Conservation (phyloP, 495 filamentous ascomycete genomes). For the Penicillium bovifimosum region DNA sequence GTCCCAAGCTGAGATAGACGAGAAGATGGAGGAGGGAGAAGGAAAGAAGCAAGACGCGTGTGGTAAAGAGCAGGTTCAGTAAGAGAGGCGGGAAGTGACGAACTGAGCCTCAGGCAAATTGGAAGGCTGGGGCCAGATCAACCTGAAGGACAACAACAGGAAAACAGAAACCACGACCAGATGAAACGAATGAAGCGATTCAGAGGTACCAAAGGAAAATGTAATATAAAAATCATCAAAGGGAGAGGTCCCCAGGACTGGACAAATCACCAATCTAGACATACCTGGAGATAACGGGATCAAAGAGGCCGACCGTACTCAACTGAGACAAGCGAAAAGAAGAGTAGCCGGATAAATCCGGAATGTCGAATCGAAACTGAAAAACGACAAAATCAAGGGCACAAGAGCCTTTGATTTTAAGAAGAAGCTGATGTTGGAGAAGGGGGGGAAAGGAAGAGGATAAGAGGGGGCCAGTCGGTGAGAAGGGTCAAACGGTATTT, state of each 20-base stretch:
- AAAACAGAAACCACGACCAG: not conserved
- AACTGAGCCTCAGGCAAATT: slow-evolving; percentile 5
- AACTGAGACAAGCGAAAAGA: slow-evolving; percentile 7
- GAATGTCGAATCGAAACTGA: slow-evolving; percentile 1
- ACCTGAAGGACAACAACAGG: not conserved
- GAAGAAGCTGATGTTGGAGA: slow-evolving; percentile 14
- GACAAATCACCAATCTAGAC: not conserved
- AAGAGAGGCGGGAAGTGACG: not conserved
- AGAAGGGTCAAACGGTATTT: slow-evolving; percentile 20
- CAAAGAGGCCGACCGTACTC: slow-evolving; percentile 2
- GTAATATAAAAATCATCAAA: not conserved
- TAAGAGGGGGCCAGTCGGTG: slow-evolving; percentile 24
- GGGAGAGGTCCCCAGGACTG: not conserved
- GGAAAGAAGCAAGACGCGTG: not conserved
- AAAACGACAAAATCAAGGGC: slow-evolving; percentile 30
- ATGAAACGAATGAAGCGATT: not conserved
- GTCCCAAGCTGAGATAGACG: not conserved
- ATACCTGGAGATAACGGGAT: slow-evolving; percentile 8
- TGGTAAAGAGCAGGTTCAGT: not conserved
- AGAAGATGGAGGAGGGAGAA: not conserved
- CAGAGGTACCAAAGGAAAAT: not conserved
- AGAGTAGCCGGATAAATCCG: not conserved
- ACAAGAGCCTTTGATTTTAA: slow-evolving; percentile 29
- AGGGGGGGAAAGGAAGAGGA: slow-evolving; percentile 13
- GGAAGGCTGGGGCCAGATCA: slow-evolving; percentile 10